Percentiles rank a stretch among this genome's conserved stretches.
Conservation (phyloP, 805 yeast genomes). For the Danielozyma ontarioensis region DNA sequence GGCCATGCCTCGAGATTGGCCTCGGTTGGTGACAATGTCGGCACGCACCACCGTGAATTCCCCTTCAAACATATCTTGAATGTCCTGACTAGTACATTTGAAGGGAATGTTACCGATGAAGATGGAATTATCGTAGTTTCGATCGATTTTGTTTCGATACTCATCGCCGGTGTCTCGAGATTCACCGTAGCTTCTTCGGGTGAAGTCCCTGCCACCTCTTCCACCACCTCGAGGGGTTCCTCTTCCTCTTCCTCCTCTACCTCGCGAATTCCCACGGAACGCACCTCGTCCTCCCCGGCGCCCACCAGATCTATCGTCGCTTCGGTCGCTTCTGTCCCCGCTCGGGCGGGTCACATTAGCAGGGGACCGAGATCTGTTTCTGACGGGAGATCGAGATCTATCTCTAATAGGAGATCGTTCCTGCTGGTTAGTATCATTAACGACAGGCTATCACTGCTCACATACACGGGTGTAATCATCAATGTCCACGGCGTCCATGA, state of each 20-base stretch:
- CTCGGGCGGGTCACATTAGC: conserved; percentile 13
- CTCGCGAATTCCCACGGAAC: too few relatives aligned
- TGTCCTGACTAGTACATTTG: conserved; percentile 52
- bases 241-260: conserved; percentile 14
- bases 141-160: conserved; percentile 31
- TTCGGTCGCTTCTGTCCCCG: conserved; percentile 10
- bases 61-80: conserved; percentile 53
- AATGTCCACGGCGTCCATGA: conserved; percentile 59
- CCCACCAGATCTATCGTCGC: too few relatives aligned
- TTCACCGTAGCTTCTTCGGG: conserved; percentile 17
- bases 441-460: conserved; percentile 10
- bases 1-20: conserved; percentile 85
- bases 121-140: conserved; percentile 64
- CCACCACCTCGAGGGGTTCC: conserved; percentile 10
- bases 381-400: conserved; percentile 23
- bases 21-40: conserved; percentile 73
- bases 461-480: conserved; percentile 61
- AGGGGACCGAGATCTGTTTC: too few relatives aligned
- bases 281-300: too few relatives aligned
- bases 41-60: conserved; percentile 59
- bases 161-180: conserved; percentile 26
- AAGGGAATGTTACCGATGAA: conserved; percentile 74
- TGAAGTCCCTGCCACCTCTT: conserved; percentile 8
- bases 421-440: too few relatives aligned
- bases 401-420: conserved; percentile 7